Base-by-base conservation (phyloP, 2,329 filamentous ascomycete species). In the Hypoxylon sp. region DNA sequence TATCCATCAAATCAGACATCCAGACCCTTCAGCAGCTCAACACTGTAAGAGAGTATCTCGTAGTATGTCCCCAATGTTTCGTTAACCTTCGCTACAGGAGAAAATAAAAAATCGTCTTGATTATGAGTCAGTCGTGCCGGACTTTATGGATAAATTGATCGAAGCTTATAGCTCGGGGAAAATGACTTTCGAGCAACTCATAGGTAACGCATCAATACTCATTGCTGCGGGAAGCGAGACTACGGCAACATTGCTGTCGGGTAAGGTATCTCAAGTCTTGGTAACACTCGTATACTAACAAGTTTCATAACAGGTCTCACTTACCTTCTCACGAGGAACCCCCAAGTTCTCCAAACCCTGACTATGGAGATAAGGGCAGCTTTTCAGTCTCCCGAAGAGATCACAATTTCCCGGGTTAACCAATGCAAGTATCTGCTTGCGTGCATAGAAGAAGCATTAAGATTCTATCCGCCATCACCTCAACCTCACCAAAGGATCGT, bases 391-490 rank as follows among this genome's bases (percentile, higher is more conserved):
- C 72, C 77, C 30, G 72, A 77, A 0, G 77, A 81, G 5, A 81
- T 83, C 53, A 76, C 71, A 13, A 64, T 79, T n/a, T 62, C 66
- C 5, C 72, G 72, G 14, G 70, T 77, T 5, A 70, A 70, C 49
- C 63, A 70, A 4, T 71, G 81, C 0, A 59, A 68, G 41, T 83
- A 82, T 59, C 73, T 82, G 46, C 63, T 75, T 4, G 81, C 79
- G 2, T 75, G 73, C 55, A 71, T 83, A 11, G 74, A 82, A 11
- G 81, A 83, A 68, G 75, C 72, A 6, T 64, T 83, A 25, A 76
- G 81, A 11, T 70, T 82, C 43, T 82, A 81, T 62, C 80, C 81
- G 9, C 69, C 67, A 0, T 65, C 67, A 11, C 53, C 69, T 4
- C 66, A 64, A 34, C 52, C 61, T 1, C 68, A 70, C 19, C 63